phyloP scores from a whole-genome alignment of 73 alveolate species.

The Blepharisma stoltei region DNA sequence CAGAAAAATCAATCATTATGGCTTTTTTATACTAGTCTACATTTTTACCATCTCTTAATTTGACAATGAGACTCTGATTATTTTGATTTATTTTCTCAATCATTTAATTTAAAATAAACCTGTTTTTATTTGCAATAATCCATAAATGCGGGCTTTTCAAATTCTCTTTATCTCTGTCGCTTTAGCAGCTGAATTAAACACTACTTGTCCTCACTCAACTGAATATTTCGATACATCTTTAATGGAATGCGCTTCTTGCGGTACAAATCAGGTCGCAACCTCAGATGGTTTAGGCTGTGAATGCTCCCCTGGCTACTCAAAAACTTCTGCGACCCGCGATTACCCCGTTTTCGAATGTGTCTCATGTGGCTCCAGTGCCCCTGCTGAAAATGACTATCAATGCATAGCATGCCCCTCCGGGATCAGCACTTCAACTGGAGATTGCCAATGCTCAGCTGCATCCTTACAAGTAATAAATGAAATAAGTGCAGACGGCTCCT shows the following conservation, averaged over 20 bases:
- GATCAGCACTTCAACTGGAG: not conserved
- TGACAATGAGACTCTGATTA: too few relatives aligned
- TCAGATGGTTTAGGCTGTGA: not conserved
- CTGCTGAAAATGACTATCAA: not conserved
- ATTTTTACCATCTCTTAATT: too few relatives aligned
- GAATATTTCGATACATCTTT: conserved; percentile 12
- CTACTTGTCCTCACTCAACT: conserved; percentile 3
- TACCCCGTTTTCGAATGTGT: conserved; percentile 8
- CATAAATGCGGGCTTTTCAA: too few relatives aligned
- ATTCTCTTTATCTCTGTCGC: not conserved
- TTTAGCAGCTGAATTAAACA: not conserved
- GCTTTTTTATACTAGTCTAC: too few relatives aligned
- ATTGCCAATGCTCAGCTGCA: not conserved
- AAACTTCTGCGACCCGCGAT: not conserved
- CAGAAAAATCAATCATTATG: too few relatives aligned
- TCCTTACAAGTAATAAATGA: not conserved
- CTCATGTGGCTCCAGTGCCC: not conserved
- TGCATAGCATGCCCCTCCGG: conserved; percentile 7
- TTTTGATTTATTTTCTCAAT: too few relatives aligned
- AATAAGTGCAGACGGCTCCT: not conserved
- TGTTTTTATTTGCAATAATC: too few relatives aligned
- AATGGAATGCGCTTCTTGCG: not conserved
- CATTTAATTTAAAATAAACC: too few relatives aligned
- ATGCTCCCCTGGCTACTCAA: conserved; percentile 19
- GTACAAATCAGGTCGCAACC: not conserved